A percentile compares a stretch with the other conserved stretches of the same genome.
phyloP scores from a whole-genome alignment of 176 grass and related monocot species.

The Saccharum spontaneum region DNA sequence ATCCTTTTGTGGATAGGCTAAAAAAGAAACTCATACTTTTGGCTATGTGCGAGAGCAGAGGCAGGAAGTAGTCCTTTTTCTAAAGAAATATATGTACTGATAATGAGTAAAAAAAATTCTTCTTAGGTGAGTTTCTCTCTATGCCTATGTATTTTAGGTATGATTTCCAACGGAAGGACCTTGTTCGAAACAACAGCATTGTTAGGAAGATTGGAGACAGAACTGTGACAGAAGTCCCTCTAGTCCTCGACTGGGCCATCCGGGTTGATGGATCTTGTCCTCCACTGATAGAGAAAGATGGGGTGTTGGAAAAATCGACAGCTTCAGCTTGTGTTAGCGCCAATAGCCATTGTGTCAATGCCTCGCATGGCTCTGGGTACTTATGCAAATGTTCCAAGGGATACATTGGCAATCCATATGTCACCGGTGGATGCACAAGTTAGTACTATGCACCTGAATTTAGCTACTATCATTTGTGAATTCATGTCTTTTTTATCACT shows the following conservation, averaged over 20 bases:
- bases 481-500: too few relatives aligned
- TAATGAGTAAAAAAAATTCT: too few relatives aligned
- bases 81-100: too few relatives aligned
- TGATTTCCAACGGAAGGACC: not conserved
- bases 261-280: not conserved
- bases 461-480: too few relatives aligned
- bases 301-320: too few relatives aligned
- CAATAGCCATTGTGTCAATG: not conserved
- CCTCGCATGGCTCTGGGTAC: not conserved
- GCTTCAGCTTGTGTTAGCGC: conserved; percentile 22
- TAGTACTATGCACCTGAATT: not conserved
- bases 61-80: too few relatives aligned
- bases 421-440: conserved; percentile 26
- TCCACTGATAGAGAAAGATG: too few relatives aligned
- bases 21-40: too few relatives aligned
- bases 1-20: too few relatives aligned
- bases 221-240: not conserved
- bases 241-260: conserved; percentile 42
- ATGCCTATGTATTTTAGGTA: not conserved
- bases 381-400: conserved; percentile 20
- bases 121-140: too few relatives aligned
- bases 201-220: not conserved
- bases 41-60: too few relatives aligned
- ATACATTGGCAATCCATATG: conserved; percentile 41
- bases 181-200: not conserved